phyloP scores from a whole-genome alignment of 1,284 basidiomycete genomes.

The Puccinia triticina region DNA sequence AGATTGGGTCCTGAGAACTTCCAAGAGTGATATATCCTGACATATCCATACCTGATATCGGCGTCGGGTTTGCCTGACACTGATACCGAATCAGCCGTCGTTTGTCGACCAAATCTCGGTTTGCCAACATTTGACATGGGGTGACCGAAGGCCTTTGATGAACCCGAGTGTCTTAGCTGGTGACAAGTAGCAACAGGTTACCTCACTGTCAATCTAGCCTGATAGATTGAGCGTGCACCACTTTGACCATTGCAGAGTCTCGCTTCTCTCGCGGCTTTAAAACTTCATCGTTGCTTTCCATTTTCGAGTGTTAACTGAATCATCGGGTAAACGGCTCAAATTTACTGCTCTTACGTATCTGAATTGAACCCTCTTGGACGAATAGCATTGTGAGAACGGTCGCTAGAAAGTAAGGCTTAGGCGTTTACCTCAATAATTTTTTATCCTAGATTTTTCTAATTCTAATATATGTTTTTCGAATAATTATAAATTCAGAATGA shows the following conservation, averaged over 20 bases:
- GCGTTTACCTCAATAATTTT: no score
- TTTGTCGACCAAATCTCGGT: neutral
- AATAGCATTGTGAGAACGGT: no score
- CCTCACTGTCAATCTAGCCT: neutral
- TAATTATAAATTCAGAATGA: neutral
- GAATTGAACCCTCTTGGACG: no score
- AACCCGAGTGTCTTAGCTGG: neutral
- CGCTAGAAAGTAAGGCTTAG: no score
- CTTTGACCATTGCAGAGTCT: neutral
- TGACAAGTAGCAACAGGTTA: neutral
- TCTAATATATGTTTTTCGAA: neutral
- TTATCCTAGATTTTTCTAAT: neutral
- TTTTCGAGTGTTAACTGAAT: no score
- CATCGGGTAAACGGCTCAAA: no score
- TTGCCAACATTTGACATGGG: conserved; percentile 5
- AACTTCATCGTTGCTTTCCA: no score
- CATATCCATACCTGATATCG: neutral
- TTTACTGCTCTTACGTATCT: no score
- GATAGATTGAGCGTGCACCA: neutral
- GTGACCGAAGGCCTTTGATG: neutral
- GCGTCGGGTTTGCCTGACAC: neutral
- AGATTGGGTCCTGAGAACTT: neutral
- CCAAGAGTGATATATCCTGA: neutral
- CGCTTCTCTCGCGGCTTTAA: neutral
- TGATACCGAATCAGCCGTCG: neutral